phyloP scores from a whole-genome alignment of 495 filamentous ascomycete species.

The Hypoxylon intermedium region DNA sequence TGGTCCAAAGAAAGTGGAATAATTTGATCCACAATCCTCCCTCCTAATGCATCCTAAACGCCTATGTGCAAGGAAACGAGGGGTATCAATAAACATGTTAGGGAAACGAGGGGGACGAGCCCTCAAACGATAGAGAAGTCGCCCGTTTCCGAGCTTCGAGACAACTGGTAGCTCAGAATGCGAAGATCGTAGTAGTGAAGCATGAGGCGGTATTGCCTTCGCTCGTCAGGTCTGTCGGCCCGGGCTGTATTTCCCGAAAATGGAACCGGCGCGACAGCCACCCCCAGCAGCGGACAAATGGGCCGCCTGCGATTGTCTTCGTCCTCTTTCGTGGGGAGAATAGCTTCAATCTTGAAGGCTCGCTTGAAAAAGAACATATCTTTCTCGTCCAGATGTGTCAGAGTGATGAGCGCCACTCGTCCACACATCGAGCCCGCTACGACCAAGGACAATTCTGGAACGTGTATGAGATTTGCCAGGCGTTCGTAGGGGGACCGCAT shows the following conservation, averaged over 20 bases:
- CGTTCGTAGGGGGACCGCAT: conserved; percentile 62
- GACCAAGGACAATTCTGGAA: conserved; percentile 81
- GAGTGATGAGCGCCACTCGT: conserved; percentile 73
- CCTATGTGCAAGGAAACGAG: conserved; percentile 13
- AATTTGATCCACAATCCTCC: no score
- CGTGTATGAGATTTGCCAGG: conserved; percentile 75
- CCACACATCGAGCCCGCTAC: conserved; percentile 76
- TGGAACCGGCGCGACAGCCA: conserved; percentile 51
- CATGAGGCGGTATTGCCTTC: conserved; percentile 71
- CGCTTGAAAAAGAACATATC: conserved; percentile 28
- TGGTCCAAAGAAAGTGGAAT: no score
- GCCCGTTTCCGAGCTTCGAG: conserved; percentile 37
- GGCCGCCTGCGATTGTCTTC: conserved; percentile 47
- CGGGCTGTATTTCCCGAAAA: conserved; percentile 59
- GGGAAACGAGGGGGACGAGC: conserved; percentile 3
- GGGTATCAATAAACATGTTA: conserved; percentile 33
- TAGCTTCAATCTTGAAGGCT: conserved; percentile 53
- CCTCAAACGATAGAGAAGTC: conserved; percentile 32
- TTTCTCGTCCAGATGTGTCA: conserved; percentile 59
- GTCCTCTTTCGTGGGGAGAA: conserved; percentile 51
- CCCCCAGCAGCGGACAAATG: conserved; percentile 49
- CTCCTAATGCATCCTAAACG: conserved; percentile 26
- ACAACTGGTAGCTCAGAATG: conserved; percentile 82
- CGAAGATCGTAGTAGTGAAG: conserved; percentile 78
- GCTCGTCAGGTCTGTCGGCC: conserved; percentile 41